Evolutionary conservation across 352 stramenopile species (phyloP).

Genomic region (Globisporangium barbulae): DNA sequence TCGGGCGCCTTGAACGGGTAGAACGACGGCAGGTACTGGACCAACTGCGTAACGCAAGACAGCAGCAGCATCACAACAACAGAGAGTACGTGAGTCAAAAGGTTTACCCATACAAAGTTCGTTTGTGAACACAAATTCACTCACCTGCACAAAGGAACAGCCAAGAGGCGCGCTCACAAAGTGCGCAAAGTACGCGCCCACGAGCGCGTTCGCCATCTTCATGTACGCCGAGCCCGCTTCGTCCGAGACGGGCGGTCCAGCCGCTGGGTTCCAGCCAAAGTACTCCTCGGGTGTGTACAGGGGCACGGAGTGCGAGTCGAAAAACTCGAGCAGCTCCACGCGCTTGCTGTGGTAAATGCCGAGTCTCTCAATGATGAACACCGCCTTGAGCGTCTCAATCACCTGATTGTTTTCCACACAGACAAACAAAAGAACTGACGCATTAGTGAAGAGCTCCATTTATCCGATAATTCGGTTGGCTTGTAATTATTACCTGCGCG

Average conservation of each 20-base stretch:
- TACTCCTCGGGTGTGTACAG: conserved; percentile 65
- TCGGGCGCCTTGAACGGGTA: conserved; percentile 81
- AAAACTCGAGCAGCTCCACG: conserved; percentile 64
- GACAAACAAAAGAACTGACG: background rate
- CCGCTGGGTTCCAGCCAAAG: conserved; percentile 79
- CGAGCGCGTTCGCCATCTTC: conserved; percentile 58
- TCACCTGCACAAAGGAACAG: conserved; percentile 61
- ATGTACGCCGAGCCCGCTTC: conserved; percentile 45
- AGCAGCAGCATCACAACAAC: background rate
- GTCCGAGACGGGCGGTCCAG: conserved; percentile 30
- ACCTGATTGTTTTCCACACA: conserved; percentile 1
- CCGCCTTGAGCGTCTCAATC: conserved; percentile 47
- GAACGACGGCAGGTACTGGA: conserved; percentile 69
- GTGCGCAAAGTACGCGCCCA: conserved; percentile 67
- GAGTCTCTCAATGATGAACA: conserved; percentile 77
- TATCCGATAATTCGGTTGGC: background rate
- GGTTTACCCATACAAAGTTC: background rate
- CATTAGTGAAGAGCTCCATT: background rate
- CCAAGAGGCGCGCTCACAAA: conserved; percentile 56
- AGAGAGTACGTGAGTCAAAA: conserved; percentile 8
- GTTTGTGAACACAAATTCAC: background rate
- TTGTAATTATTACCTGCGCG: conserved; percentile 27
- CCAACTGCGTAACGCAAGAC: conserved; percentile 32
- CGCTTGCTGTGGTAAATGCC: conserved; percentile 59
- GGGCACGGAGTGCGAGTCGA: conserved; percentile 35